Evolutionary conservation across 129 eudicot species (phyloP), one percentile per base, ranked within the genome.

Genomic region (Erigeron canadensis): DNA sequence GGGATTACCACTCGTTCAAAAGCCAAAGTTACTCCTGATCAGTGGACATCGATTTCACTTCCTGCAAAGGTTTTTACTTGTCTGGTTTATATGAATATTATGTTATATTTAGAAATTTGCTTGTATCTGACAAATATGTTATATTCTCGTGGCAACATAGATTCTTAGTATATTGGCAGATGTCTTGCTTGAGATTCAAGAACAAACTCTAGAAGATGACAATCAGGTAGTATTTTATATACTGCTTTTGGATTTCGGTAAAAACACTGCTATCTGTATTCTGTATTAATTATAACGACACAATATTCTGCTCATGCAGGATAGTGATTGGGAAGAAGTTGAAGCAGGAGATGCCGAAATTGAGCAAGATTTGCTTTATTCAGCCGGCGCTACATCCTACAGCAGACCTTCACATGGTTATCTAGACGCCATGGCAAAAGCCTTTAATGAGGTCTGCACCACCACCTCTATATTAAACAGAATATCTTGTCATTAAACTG

Each of bases 1-100:
- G 96, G 99, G 50, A 94, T 94, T 62, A 90, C 89, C 59, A 94
- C 99, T 60, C 99, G 99, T 70, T 94, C 99, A 43, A 87, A 86
- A 81, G 81, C 99, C 72, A 90, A 86, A 87, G 43, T 70, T 63
- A 70, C 81, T 37, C 99, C 99, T 44, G 96, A 90, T 65, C 96
- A 90, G 68, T 94, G 99, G 99, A 90, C 99, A 17, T 16, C 72
- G 37, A 77, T 90, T 82, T 87, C 96, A 16, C 96, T 94, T 71
- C 88, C 91, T 61, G 83, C 91, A 28, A 94, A 94, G 99, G 99
- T 94, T 77, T 48, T 57, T 77, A 59, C 67, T 34, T 0, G 8
- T 67, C 10, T 63, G 12, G 42, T 60, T 73, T 15, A 7, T 63
- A 13, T 60, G 9, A 42, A 42, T 17, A 37, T 34, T 75, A 46